Evolutionary conservation across 495 filamentous ascomycete species (phyloP), one percentile per base, ranked within the genome.

Genomic region (Cladorrhinum samala): DNA sequence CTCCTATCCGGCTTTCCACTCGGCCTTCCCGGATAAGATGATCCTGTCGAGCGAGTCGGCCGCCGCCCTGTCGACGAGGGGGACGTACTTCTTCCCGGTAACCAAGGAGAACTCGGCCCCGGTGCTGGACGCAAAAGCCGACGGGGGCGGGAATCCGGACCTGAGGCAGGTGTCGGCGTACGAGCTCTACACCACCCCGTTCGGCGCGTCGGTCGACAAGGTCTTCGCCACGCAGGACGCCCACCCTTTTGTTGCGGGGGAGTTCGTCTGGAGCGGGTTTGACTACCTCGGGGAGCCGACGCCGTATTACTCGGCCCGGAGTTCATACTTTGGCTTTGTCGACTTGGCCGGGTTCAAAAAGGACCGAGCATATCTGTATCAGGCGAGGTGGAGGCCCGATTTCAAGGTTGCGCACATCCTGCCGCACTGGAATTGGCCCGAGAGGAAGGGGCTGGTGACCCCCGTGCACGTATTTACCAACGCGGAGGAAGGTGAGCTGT

Each of bases 251-350:
- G 73, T 69, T 16, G 69, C 65, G 1, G 74, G 76, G 8, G 76
- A 76, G 62, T 78, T 75, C 47, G 76, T 78, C 1, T 79, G 74
- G 76, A 72, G 69, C 0, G 76, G 76, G 0, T 77, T 62, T 58
- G 76, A 79, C 49, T 79, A 79, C 46, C 54, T 77, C 9, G 74
- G 76, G 23, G 76, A 79, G 61, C 74, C 76, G 0, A 72, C 72
- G 13, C 76, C 74, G 3, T 75, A 67, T 52, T 58, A 70, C 51
- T 52, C 53, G 6, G 57, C 71, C 1, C 68, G 74, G 2, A 77
- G 73, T 50, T 72, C 67, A 2, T 77, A 77, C 25, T 76, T 72
- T 25, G 72, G 74, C 0, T 74, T 77, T 43, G 68, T 78, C 40
- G 72, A 77, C 45, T 59, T 77, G 16, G 75, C 75, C 1, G 75